A percentile compares a stretch with the other conserved stretches of the same genome.
Evolutionary conservation across 257 asterid genomes (phyloP).

Genomic region (Scutellaria baicalensis): DNA sequence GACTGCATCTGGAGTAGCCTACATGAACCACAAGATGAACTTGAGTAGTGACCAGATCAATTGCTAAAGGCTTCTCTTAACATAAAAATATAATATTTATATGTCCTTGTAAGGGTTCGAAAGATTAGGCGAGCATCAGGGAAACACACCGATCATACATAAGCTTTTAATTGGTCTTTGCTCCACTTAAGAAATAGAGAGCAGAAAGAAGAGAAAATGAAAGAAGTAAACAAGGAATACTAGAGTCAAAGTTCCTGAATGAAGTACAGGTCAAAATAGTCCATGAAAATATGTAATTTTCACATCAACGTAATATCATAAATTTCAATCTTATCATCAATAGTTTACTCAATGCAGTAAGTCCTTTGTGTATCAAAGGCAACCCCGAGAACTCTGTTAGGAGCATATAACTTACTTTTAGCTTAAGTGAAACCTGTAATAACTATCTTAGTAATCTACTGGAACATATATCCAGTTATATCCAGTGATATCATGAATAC

Average conservation of each 20-base stretch:
- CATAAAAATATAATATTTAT: neutral
- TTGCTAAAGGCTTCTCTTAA: neutral
- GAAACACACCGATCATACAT: neutral
- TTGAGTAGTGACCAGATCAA: neutral
- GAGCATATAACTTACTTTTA: neutral
- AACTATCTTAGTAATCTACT: neutral
- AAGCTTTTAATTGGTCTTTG: too few species aligned
- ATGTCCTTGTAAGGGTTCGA: neutral
- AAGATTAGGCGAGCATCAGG: neutral
- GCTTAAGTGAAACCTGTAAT: neutral
- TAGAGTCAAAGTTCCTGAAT: neutral
- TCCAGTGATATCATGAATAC: neutral
- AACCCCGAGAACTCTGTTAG: neutral
- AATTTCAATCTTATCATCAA: neutral
- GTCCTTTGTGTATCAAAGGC: neutral
- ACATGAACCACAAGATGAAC: constrained; percentile 10
- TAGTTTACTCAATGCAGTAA: neutral
- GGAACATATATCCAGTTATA: neutral
- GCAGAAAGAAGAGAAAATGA: neutral
- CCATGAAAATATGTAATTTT: neutral
- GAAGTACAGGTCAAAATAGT: neutral
- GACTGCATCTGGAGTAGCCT: constrained; percentile 92
- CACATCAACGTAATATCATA: neutral
- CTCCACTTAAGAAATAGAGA: too few species aligned
- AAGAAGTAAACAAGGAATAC: neutral